Evolutionary conservation across 192 early-diverging fungal genomes (phyloP).

Genomic region (Phycomyces blakesleeanus): DNA sequence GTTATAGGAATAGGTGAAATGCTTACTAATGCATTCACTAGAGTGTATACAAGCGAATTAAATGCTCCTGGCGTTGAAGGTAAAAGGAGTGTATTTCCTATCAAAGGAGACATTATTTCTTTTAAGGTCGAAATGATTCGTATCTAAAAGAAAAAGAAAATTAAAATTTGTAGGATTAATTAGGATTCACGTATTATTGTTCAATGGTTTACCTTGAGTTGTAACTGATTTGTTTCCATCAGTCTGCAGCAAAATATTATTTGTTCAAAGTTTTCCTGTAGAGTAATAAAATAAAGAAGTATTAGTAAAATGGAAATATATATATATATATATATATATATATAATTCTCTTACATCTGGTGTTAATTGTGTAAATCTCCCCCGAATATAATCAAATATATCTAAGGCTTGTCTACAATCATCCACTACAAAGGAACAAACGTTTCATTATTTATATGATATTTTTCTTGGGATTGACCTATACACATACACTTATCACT

Average conservation of each 20-base stretch:
- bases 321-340: too few relatives aligned
- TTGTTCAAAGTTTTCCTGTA: conserved; percentile 36
- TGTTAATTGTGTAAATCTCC: conserved; percentile 19
- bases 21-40: conserved; percentile 26
- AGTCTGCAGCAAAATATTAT: conserved; percentile 33
- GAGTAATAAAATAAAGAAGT: neutral
- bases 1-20: too few relatives aligned
- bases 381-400: conserved; percentile 37
- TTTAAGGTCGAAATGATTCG: conserved; percentile 27
- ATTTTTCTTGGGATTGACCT: neutral
- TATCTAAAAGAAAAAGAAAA: conserved; percentile 12
- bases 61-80: conserved; percentile 31
- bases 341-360: conserved; percentile 22
- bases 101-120: conserved; percentile 12
- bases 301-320: too few relatives aligned
- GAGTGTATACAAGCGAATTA: conserved; percentile 35
- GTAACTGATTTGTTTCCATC: conserved; percentile 14
- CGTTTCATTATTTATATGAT: neutral
- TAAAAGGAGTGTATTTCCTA: conserved; percentile 11
- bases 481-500: conserved; percentile 10
- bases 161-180: neutral
- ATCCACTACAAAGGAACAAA: conserved; percentile 11
- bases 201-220: conserved; percentile 23
- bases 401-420: conserved; percentile 37
- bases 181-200: neutral